Evolutionary conservation across 2,329 filamentous ascomycete species (phyloP), one percentile per base, ranked within the genome.

Genomic region (Botrytis cinerea): DNA sequence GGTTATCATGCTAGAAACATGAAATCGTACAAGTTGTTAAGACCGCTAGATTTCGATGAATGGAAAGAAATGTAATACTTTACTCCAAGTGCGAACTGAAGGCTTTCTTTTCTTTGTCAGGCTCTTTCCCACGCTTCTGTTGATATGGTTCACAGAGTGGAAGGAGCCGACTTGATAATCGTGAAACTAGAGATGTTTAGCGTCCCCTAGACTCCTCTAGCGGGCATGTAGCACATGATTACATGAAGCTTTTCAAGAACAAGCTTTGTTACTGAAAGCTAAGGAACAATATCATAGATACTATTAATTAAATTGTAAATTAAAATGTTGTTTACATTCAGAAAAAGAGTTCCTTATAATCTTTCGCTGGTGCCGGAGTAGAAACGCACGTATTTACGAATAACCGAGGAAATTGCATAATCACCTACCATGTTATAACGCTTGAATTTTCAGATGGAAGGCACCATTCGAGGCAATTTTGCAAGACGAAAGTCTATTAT

Each of bases 51-150:
- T 57, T 54, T 54, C 14, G 14, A 28, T 28, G 3, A 18, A 32
- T 18, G 51, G 16, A 4, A 54, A 9, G n/a, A 57, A 4, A 18
- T 9, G 0, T 6, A 46, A 22, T 2, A 14, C 10, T n/a, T 38
- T 43, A 12, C 22, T 62, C 14, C 35, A 9, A 40, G 7, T 18
- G 10, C 7, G 6, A 16, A 62, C 9, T 4, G 1, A 43, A 20
- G 2, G 35, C 2, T 62, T 40, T 3, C 10, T 0, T 40, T 38
- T 16, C 20, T 59, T 8, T 38, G 35, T 14, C 14, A 1, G 12
- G 2, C n/a, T 16, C 2, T 4, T n/a, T 40, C 25, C 38, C 18
- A 0, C 2, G 22, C 1, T 9, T 43, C 0, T 8, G 14, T 43
- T n/a, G 10, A 9, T 43, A 10, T 9, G 35, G 2, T n/a, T 18